Base-by-base conservation (phyloP, 768 basidiomycete genomes). In the Trametes coccinea region DNA sequence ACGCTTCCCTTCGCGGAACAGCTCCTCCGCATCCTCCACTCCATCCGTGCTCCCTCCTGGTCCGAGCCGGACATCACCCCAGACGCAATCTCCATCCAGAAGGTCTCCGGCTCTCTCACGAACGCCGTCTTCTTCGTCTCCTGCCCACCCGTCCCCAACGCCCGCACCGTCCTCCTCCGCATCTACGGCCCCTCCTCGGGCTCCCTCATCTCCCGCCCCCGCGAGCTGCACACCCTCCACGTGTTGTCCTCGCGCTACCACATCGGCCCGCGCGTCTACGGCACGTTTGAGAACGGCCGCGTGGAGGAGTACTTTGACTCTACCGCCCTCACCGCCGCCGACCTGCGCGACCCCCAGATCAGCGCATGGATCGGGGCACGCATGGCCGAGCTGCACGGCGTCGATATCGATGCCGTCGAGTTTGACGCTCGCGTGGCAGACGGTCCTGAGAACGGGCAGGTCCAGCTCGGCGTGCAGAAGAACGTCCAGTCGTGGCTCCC, bases 111-210 rank as follows among this genome's bases (percentile, higher is more conserved):
- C 8, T 89, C 93, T 10, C 76, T 98, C 65, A 99, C 96, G 44
- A 99, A 99, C 74, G 90, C 92, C 57, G 94, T 99, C 57, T 98
- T 93, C 78, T 99, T 98, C 76, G 89, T 98, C 56, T 92, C 95
- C 9, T 93, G 86, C 70, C 79, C 84, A 40, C 71, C 78, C 34
- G 72, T 74, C 17, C 78, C 76, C 56, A 77, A 73, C 57, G 74
- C 77, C 54, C 81, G 78, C 66, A 95, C 92, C 1, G 74, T 98
- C 30, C 82, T 99, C 9, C 84, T 98, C 61, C 89, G 97, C 62
- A 84, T 99, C 58, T 99, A 98, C 72, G 97, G 97, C 7, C 79
- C 91, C 5, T 92, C 92, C 50, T 93, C 95, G 5, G 85, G 85
- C 31, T 79, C 84, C 11, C 85, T 99, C 70, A 94, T 99, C 71